These are phyloP conservation scores for Cutaneotrichosporon daszewskae DNA, from an alignment of 1,284 basidiomycete genomes.

Conservation along the genomic window DNA sequence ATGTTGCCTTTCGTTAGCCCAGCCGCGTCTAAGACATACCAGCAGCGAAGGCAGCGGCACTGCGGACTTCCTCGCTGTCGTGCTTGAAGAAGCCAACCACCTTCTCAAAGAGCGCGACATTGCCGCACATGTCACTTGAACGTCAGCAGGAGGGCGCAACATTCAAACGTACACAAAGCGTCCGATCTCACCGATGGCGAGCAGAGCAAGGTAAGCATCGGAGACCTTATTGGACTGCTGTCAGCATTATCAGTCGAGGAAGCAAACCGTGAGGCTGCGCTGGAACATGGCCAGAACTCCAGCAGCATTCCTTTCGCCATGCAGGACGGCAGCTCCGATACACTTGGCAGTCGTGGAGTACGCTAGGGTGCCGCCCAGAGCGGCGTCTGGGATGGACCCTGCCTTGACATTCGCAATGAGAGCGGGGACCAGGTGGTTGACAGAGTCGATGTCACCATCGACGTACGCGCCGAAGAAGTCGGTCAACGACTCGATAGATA, in stretches of 20 bases:
- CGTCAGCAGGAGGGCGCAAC: background rate
- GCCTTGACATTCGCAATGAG: conserved; percentile 49
- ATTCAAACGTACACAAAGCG: conserved; percentile 62
- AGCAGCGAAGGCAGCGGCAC: conserved; percentile 85
- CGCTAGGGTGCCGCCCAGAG: conserved; percentile 43
- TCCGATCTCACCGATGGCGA: conserved; percentile 84
- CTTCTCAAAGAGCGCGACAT: conserved; percentile 66
- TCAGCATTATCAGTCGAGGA: too few relatives aligned
- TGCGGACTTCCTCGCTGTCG: conserved; percentile 74
- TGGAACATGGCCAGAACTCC: conserved; percentile 75
- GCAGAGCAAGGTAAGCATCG: conserved; percentile 68
- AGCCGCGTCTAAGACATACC: conserved; percentile 60
- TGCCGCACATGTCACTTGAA: conserved; percentile 70
- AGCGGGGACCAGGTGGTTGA: conserved; percentile 69
- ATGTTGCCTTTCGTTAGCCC: conserved; percentile 81
- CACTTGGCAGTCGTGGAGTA: conserved; percentile 69
- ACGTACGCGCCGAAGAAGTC: conserved; percentile 75
- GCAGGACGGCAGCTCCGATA: conserved; percentile 70
- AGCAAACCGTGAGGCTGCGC: conserved; percentile 66
- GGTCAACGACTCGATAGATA: conserved; percentile 69
- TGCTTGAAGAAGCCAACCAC: conserved; percentile 68
- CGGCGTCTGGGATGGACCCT: conserved; percentile 33
- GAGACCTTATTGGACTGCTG: conserved; percentile 63
- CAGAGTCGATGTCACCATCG: conserved; percentile 72
- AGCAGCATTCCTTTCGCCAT: conserved; percentile 62